phyloP scores from a whole-genome alignment of 345 rosid species.

The Turritis glabra region DNA sequence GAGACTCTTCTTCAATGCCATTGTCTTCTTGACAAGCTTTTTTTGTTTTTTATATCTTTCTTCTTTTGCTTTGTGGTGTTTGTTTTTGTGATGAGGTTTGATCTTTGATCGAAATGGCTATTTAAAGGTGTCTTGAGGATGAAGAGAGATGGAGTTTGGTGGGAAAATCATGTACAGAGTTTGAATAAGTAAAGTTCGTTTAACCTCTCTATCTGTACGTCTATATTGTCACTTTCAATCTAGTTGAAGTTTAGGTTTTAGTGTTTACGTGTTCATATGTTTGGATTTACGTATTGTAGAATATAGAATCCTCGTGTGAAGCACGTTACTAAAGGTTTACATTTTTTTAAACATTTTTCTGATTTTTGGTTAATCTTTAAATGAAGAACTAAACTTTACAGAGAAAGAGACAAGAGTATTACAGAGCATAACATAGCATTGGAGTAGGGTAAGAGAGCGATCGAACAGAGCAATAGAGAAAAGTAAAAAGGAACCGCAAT shows the following conservation, averaged over 20 bases:
- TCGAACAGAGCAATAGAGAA: too few relatives aligned
- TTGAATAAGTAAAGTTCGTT: neutral
- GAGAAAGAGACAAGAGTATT: neutral
- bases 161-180: neutral
- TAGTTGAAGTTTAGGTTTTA: constrained; percentile 29
- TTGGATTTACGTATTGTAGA: neutral
- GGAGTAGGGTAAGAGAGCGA: too few relatives aligned
- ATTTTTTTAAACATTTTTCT: neutral
- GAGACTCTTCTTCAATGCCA: neutral
- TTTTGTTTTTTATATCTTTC: neutral
- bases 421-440: neutral
- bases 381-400: neutral
- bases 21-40: neutral
- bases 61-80: neutral
- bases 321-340: neutral
- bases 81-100: neutral
- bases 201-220: constrained; percentile 15
- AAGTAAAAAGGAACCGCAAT: too few relatives aligned
- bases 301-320: neutral
- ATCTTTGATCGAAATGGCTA: neutral
- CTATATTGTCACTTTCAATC: constrained; percentile 5
- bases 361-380: neutral
- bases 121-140: neutral
- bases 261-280: constrained; percentile 11
- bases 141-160: constrained; percentile 10